Evolutionary conservation across 768 basidiomycete species (phyloP), one percentile per base, ranked within the genome.

Genomic region (Bullera alba): DNA sequence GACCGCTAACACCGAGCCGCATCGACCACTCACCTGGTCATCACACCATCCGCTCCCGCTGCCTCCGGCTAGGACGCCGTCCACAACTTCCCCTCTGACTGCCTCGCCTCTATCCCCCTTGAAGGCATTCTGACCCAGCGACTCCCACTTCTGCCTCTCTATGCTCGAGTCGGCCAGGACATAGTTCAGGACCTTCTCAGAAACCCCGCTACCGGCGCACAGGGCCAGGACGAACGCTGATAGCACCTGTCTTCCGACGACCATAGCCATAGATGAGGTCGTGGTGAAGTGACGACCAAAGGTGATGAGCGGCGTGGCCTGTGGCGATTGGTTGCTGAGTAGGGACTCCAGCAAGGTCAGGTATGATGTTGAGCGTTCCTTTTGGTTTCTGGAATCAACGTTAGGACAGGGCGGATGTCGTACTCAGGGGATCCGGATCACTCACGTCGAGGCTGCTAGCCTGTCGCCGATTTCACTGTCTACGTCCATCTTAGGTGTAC

Each of bases 201-300:
- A 37, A 30, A 65, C 26, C 3, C 58, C 55, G 12, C 54, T 56
- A 1, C 70, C 70, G 10, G 54, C 61, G 47, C 59, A 60, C 4
- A 72, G 48, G 3, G 62, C 50, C 3, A 54, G 39, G 56, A 90
- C 86, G 41, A 91, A 82, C 64, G 91, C 87, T 15, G 85, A 82
- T 17, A 96, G 77, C 25, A 92, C 84, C 61, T 89, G 85, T 60
- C 92, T 79, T 22, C 86, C 88, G 27, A 92, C 85, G 46, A 96
- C 89, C 59, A 90, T 81, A 39, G 87, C 85, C 43, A 84, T 81
- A 53, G 56, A 53, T 7, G 87, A 83, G 68, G 86, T 85, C 53
- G 88, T 82, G 54, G 87, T 84, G 58, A 83, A 80, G 62, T 88
- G 82, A 51, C 47, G 46, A 37, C 91, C 81, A 55, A 92, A 78